Evolutionary conservation across 2,329 filamentous ascomycete genomes (phyloP), one percentile per base, ranked within the genome.

Genomic region (Lojkania enalia): DNA sequence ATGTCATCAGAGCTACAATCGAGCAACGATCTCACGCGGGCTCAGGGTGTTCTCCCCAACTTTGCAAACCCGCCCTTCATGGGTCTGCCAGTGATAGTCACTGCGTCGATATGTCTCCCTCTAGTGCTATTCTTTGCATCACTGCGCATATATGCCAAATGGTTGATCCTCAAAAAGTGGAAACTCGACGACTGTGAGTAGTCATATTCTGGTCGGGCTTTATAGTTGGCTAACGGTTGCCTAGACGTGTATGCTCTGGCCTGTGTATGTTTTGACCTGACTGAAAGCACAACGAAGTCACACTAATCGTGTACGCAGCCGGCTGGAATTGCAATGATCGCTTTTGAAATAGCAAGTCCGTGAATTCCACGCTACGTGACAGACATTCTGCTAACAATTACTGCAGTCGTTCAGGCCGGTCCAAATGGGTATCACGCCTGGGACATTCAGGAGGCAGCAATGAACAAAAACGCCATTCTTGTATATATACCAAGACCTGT

Each of bases 141-240:
- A 14, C 31, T 46, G 12, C 52, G 53, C 9, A 32, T 58, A 3
- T 55, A 46, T 31, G 49, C 51, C 5, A 46, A 39, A 13, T 25
- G 39, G 5, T 15, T 25, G 4, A 41, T 58, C 20, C 32, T 49
- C 25, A 50, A 39, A 14, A 54, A 48, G 41, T 55, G 52, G 53
- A 53, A 25, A 12, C 35, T 55, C n/a, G 37, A 52, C 31, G 57
- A 60, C 27, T 58, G 57, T 60, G 39, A 41, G 54, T 45, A 59
- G 54, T 52, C 29, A 27, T 54, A 5, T 54, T 40, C 35, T 52
- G 44, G 13, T 30, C 49, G 20, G 42, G 48, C 35, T 54, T 37
- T 18, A 39, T 42, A 39, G 15, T 18, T 15, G 35, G 18, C 40
- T 45, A 6, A 27, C 23, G 14, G 5, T 44, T 29, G 20, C 23